These are phyloP conservation scores for Pseudogymnoascus sp. DNA, from an alignment of 2,329 filamentous ascomycete genomes.

Conservation along the genomic window DNA sequence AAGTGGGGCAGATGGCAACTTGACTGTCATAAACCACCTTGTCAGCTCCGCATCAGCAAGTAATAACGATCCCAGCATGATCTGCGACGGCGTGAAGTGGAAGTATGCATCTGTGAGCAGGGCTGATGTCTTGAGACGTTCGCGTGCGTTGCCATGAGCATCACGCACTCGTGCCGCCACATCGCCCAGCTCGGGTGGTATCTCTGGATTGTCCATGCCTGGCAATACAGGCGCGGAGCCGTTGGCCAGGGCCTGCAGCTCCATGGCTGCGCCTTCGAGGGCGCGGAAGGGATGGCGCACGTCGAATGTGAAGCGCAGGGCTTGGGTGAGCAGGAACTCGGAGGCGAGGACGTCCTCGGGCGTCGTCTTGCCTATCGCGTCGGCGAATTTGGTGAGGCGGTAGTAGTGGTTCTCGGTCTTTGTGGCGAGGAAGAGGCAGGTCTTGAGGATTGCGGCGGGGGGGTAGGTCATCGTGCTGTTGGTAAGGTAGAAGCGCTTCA, in stretches of 20 bases:
- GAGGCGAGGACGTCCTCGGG: conserved; percentile 79
- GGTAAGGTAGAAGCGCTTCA: conserved; percentile 90
- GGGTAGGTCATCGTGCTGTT: conserved; percentile 97
- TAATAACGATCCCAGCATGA: conserved; percentile 75
- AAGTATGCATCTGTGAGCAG: conserved; percentile 94
- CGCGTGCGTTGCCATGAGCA: conserved; percentile 66
- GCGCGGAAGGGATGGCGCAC: conserved; percentile 85
- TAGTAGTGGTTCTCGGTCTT: conserved; percentile 81
- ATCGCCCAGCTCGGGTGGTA: conserved; percentile 11
- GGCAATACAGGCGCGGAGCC: conserved; percentile 26
- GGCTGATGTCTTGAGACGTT: conserved; percentile 69
- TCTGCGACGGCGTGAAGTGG: conserved; percentile 88
- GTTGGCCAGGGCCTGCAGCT: conserved; percentile 61
- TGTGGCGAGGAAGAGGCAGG: conserved; percentile 83
- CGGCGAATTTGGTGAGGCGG: conserved; percentile 52
- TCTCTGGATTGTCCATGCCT: not conserved
- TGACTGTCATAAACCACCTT: conserved; percentile 25
- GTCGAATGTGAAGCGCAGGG: conserved; percentile 86
- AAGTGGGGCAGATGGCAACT: conserved; percentile 25
- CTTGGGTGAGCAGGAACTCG: conserved; percentile 88
- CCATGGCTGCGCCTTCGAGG: conserved; percentile 78
- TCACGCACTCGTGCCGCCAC: conserved; percentile 39
- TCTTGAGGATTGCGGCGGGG: conserved; percentile 80
- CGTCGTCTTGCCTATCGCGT: conserved; percentile 61
- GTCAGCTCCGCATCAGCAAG: conserved; percentile 61